phyloP scores from a whole-genome alignment of 441 rosid species.

The Pelargonium australe region DNA sequence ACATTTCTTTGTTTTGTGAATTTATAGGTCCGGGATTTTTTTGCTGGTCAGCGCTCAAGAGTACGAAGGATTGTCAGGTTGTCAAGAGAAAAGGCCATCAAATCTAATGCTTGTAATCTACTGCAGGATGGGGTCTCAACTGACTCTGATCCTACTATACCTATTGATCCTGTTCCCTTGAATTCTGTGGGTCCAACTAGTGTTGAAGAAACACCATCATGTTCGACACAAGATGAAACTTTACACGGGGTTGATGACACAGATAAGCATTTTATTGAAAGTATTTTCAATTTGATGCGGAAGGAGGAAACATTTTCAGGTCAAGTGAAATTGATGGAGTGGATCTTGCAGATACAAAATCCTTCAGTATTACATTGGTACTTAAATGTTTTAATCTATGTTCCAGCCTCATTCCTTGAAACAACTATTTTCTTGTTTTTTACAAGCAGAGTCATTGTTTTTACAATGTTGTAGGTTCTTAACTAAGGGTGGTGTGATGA shows the following conservation, averaged over 20 bases:
- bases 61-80: conserved; percentile 74
- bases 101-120: conserved; percentile 31
- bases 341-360: conserved; percentile 84
- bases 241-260: conserved; percentile 52
- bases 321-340: conserved; percentile 82
- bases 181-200: conserved; percentile 37
- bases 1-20: conserved; percentile 16
- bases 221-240: conserved; percentile 42
- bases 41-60: conserved; percentile 73
- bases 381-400: conserved; percentile 16
- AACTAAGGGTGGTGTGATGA: conserved; percentile 84
- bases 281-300: conserved; percentile 52
- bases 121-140: conserved; percentile 27
- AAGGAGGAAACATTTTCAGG: conserved; percentile 92
- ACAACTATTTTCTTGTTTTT: not conserved
- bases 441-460: conserved; percentile 3
- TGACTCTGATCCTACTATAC: conserved; percentile 32
- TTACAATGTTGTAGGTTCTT: conserved; percentile 57
- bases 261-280: conserved; percentile 68
- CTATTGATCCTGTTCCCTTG: conserved; percentile 45
- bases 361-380: conserved; percentile 75
- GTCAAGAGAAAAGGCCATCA: conserved; percentile 66
- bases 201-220: conserved; percentile 52
- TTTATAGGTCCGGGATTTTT: conserved; percentile 79
- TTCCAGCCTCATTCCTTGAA: conserved; percentile 8